Evolutionary conservation across 2,329 filamentous ascomycete species (phyloP), one percentile per base, ranked within the genome.

Genomic region (Ceratocystis diversiconidia): DNA sequence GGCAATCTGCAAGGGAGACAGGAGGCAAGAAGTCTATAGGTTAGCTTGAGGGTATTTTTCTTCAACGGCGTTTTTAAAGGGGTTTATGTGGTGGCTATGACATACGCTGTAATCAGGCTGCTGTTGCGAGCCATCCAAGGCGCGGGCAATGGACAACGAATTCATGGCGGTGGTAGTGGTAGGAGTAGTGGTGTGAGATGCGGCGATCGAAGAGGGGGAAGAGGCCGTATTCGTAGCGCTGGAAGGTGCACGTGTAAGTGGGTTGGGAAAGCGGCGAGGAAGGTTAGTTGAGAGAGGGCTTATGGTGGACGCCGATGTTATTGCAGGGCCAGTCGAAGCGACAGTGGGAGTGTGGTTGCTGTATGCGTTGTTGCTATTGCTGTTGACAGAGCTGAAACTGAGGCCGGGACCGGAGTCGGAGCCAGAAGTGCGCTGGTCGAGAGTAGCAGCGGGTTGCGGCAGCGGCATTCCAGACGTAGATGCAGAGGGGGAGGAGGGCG

Each of bases 191-290:
- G 22, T 28, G 36, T 41, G 36, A 41, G 36, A 41, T 41, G 10
- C 10, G 50, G 52, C 15, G 52, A 25, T 15, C 1, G 52, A 12
- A 30, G 52, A 32, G 28, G 12, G 12, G 12, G 50, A 19, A 43
- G n/a, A 22, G 59, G 59, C 19, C 1, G 36, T 25, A 22, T 5
- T 15, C 1, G 22, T 22, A 12, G 17, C 32, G 17, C 8, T 25
- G 25, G 15, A 17, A 22, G 60, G 22, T 2, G 62, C 28, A 32
- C 62, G 65, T 2, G 44, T 41, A 19, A 57, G 32, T 1, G 63
- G 48, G 43, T 67, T 63, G 25, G 65, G 62, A 46, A 62, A 67
- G 44, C 65, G 65, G n/a, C 62, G 65, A 25, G 65, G 62, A 5
- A 67, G 59, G 17, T 28, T 61, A 22, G 41, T 64, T 10, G 36